Evolutionary conservation across 169 alveolate species (phyloP), one percentile per base, ranked within the genome.

Genomic region (Eimeria sp.): DNA sequence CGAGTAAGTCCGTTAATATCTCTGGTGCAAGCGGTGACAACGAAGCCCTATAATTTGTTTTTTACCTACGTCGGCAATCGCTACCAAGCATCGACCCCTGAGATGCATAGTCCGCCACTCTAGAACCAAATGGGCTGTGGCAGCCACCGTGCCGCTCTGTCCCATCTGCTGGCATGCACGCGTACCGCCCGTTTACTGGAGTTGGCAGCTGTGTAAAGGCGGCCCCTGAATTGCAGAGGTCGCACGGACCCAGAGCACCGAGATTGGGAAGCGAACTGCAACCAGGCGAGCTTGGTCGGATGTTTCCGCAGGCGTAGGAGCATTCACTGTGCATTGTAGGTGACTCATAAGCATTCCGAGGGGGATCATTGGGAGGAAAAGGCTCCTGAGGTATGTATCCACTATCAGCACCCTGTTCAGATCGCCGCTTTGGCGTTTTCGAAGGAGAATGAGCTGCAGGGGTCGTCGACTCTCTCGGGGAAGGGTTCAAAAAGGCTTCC

Each of bases 171-270:
- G 82, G 68, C 43, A n/a, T 87, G 54, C 33, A 87, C 14, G 46
- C 43, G 83, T 64, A 64, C 33, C 93, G 64, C 2, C 37, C 66
- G 46, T 54, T 64, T n/a, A 30, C 80, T 64, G 78, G 93, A 58
- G 62, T 43, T 14, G 43, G 80, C 46, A 37, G 52, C 18, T 64
- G 93, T 9, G 66, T 87, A 0, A 62, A 60, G 23, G 66, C 18
- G 54, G 78, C 49, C 68, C 72, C 82, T 62, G 93, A 87, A 83
- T 20, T 62, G 93, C 93, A 87, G 37, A 58, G 83, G 82, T 64
- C 72, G 83, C 93, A 87, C 64, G 93, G 93, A 52, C 93, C 93
- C 52, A 87, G 80, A 20, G 93, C 93, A 46, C 93, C 93, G 4
- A 87, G 83, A 72, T 87, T 58, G 25, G 93, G 93, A 37, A 87